Percentiles rank a stretch among this genome's conserved stretches.
These are phyloP conservation scores for Globisporangium nodosum DNA, from an alignment of 352 stramenopile genomes.

Conservation along the genomic window DNA sequence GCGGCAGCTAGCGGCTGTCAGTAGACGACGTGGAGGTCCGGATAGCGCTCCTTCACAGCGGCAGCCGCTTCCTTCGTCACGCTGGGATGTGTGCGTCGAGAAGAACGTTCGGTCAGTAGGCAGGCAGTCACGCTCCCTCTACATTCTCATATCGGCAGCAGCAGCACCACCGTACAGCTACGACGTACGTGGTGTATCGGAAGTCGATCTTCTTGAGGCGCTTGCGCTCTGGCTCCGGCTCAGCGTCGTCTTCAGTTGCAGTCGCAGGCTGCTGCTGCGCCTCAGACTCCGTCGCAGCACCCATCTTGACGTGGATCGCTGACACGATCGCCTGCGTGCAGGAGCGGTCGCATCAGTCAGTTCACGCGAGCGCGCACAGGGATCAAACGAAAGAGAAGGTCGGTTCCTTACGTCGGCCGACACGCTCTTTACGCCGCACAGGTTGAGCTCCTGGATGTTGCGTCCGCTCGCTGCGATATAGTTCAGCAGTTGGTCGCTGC, in stretches of 20 bases:
- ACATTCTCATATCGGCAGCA: neutral
- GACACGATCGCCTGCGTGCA: conserved; percentile 46
- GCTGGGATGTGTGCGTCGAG: conserved; percentile 17
- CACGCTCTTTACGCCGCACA: conserved; percentile 85
- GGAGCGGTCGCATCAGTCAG: neutral
- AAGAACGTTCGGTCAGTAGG: neutral
- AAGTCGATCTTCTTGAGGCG: conserved; percentile 88
- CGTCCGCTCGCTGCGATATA: conserved; percentile 64
- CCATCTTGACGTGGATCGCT: conserved; percentile 79
- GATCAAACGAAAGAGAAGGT: neutral
- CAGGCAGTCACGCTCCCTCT: neutral
- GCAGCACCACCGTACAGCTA: neutral
- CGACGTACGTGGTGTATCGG: conserved; percentile 80
- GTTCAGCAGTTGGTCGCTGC: conserved; percentile 74
- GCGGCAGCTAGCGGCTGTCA: conserved; percentile 18
- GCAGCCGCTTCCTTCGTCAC: conserved; percentile 80
- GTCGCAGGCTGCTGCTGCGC: conserved; percentile 2
- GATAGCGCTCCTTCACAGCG: conserved; percentile 69
- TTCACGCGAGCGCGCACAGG: neutral
- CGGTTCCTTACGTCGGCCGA: conserved; percentile 52
- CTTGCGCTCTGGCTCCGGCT: conserved; percentile 70
- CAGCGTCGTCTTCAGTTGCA: conserved; percentile 17
- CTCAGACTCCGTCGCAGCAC: conserved; percentile 33
- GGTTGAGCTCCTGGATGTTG: conserved; percentile 83
- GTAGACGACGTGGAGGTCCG: conserved; percentile 50